These are phyloP conservation scores for Mycosphaerelloides madeirae DNA, from an alignment of 2,329 filamentous ascomycete species.

Conservation along the genomic window DNA sequence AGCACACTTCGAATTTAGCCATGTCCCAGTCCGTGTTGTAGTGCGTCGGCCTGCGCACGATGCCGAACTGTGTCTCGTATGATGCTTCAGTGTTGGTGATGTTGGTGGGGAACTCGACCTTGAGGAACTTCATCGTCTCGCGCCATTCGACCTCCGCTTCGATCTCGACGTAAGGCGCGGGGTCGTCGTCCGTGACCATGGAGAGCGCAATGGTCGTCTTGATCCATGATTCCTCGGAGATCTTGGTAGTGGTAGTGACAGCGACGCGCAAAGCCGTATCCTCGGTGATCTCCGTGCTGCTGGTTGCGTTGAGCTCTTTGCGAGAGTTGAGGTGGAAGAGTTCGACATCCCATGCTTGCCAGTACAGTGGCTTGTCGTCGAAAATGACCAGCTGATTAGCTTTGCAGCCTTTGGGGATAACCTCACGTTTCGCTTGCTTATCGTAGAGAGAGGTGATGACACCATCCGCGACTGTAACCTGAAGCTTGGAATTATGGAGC, in stretches of 20 bases:
- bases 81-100: constrained; percentile 85
- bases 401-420: constrained; percentile 67
- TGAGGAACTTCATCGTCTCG: constrained; percentile 95
- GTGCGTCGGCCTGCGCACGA: constrained; percentile 85
- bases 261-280: constrained; percentile 70
- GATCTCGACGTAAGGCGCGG: constrained; percentile 69
- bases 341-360: constrained; percentile 98
- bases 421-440: constrained; percentile 64
- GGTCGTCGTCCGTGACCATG: constrained; percentile 57
- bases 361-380: constrained; percentile 95
- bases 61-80: constrained; percentile 92
- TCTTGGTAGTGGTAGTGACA: constrained; percentile 76
- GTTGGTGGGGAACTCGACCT: constrained; percentile 95
- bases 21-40: constrained; percentile 98
- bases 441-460: constrained; percentile 83
- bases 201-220: constrained; percentile 79
- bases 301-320: constrained; percentile 60
- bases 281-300: constrained; percentile 67
- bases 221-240: constrained; percentile 81
- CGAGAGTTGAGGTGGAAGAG: constrained; percentile 89
- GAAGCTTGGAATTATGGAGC: constrained; percentile 71
- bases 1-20: constrained; percentile 97
- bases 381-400: constrained; percentile 92
- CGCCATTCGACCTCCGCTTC: constrained; percentile 91
- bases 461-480: constrained; percentile 67